phyloP scores from a whole-genome alignment of 192 early-diverging fungal species.

The Backusella sp. region DNA sequence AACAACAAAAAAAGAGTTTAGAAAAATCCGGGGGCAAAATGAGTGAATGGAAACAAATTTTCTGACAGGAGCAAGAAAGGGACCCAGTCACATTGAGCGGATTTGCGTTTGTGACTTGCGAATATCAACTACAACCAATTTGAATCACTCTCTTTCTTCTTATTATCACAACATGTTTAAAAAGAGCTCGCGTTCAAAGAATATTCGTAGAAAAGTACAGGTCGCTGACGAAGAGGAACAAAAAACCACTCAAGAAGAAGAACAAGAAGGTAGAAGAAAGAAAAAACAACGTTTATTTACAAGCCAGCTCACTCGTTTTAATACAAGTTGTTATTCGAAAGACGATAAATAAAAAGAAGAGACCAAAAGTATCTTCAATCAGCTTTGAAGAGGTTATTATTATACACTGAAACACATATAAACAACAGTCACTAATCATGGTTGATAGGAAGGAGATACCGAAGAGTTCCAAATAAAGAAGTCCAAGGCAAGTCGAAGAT shows the following conservation, averaged over 20 bases:
- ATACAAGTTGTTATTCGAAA: slow-evolving; percentile 18
- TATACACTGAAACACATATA: too few relatives aligned
- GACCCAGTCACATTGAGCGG: neutral
- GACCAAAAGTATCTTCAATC: slow-evolving; percentile 9
- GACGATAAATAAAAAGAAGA: slow-evolving; percentile 29
- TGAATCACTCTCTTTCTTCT: neutral
- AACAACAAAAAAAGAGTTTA: neutral
- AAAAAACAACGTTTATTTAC: too few relatives aligned
- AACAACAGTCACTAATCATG: neutral
- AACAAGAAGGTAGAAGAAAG: slow-evolving; percentile 5
- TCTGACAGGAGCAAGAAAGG: neutral
- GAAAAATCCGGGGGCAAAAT: neutral
- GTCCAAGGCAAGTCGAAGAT: slow-evolving; percentile 37
- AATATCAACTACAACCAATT: neutral
- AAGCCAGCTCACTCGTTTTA: too few relatives aligned
- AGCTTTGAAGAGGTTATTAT: slow-evolving; percentile 22
- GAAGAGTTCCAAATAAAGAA: slow-evolving; percentile 49
- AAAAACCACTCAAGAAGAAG: neutral
- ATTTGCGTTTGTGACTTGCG: neutral
- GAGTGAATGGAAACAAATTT: neutral
- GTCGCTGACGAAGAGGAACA: slow-evolving; percentile 20
- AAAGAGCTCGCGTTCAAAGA: slow-evolving; percentile 27
- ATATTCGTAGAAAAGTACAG: slow-evolving; percentile 36
- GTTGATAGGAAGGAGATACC: slow-evolving; percentile 30
- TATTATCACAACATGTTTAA: slow-evolving; percentile 28